Base-by-base conservation (phyloP, 2,329 filamentous ascomycete genomes). In the Cytospora piceae region DNA sequence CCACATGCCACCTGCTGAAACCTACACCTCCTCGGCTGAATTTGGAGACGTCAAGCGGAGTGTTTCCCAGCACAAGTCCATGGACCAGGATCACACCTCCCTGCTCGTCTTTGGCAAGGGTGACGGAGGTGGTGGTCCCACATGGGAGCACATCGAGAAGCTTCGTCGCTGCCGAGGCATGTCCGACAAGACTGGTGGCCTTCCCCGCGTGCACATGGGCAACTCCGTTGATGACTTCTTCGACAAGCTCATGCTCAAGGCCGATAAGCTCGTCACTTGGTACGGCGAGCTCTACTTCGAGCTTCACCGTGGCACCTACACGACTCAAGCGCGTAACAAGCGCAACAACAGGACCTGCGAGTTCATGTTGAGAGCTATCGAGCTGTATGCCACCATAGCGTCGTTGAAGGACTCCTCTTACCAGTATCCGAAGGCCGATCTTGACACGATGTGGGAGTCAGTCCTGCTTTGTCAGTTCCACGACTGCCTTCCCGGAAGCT, bases 231-330 rank as follows among this genome's bases (percentile, higher is more conserved):
- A 99, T 67, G 92, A 97, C 72, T 98, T 98, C 82, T 98, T 97
- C 74, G 91, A 91, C 71, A 85, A 86, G 60, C 82, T 99, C 4
- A 90, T 97, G 76, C 87, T 90, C 77, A 96, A 94, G 79, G 87
- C 87, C 32, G 77, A 87, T 3, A 84, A 92, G 22, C 90, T 97
- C 62, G 91, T 93, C 29, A 98, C 95, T 1, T 99, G 95, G 95
- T 97, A 97, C 75, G 95, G 95, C 52, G 95, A 99, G 79, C 85
- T 99, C 11, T 99, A 99, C 80, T 97, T 99, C 76, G 95, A 99
- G 78, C 85, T 99, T 58, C 95, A 99, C 76, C 91, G 95, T 67
- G 95, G 95, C 61, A 98, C 94, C 15, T 98, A 98, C 79, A 99
- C 95, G 4, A 97, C 94, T 0, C 94, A 98, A 77, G 91, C 94